Evolutionary conservation across 225 moss, liverwort and hornwort genomes (phyloP).

Genomic region (Marchantia paleacea): DNA sequence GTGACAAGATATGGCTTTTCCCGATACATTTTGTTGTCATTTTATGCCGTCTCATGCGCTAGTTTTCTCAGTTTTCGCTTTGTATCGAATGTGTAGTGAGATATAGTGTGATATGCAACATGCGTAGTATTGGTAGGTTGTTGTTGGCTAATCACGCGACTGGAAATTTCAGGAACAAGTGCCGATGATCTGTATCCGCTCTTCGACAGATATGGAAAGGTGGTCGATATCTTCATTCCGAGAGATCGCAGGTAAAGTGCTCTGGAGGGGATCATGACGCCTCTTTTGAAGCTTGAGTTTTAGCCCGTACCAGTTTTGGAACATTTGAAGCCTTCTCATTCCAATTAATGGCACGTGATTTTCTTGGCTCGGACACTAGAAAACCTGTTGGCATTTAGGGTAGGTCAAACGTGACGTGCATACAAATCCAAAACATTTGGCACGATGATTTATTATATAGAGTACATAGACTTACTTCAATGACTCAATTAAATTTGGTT

Average conservation of each 20-base stretch:
- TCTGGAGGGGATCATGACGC: not conserved
- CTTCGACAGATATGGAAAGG: conserved; percentile 95
- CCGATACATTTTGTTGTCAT: no score
- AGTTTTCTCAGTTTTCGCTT: no score
- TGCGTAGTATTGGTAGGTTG: not conserved
- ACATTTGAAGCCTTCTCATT: not conserved
- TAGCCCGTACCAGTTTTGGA: not conserved
- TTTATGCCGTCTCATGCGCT: no score
- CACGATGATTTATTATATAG: no score
- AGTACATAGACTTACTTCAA: no score
- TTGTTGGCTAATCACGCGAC: not conserved
- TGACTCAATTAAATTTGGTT: no score
- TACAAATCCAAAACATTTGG: no score
- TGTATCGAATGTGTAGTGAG: no score
- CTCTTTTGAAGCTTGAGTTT: not conserved
- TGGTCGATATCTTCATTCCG: conserved; percentile 96
- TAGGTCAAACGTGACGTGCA: no score
- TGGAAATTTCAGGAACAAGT: conserved; percentile 64
- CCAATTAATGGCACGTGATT: not conserved
- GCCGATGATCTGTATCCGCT: conserved; percentile 97
- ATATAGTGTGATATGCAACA: no score
- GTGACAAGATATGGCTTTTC: no score
- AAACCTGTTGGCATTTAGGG: no score
- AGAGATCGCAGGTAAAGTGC: conserved; percentile 78
- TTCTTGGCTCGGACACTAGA: not conserved